Conservation (phyloP, 345 rosid species). For the Syzygium oleosum region DNA sequence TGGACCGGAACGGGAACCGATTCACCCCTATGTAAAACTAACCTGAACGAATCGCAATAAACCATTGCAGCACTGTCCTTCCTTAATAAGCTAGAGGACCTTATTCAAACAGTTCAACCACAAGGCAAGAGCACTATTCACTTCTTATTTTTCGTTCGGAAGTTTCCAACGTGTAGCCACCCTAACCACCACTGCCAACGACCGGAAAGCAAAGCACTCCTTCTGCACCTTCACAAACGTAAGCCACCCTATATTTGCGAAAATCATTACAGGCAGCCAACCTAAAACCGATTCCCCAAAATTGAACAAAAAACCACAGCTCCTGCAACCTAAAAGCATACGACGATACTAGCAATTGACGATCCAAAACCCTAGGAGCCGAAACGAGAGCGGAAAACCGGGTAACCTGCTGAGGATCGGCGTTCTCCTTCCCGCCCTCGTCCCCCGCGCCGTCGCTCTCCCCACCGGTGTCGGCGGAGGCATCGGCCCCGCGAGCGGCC, state of each 20-base stretch:
- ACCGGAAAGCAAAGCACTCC: neutral
- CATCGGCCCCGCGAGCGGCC: constrained; percentile 15
- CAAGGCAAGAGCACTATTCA: neutral
- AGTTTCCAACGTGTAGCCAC: neutral
- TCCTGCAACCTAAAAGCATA: neutral
- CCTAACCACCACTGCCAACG: neutral
- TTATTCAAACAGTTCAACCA: neutral
- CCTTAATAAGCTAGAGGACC: neutral
- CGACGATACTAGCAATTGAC: neutral
- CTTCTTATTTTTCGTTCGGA: neutral
- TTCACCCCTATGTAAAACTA: neutral
- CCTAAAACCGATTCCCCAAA: neutral
- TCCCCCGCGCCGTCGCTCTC: constrained; percentile 12
- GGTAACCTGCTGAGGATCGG: constrained; percentile 36
- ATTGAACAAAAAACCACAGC: neutral
- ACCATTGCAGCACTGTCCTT: neutral
- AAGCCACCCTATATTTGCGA: neutral
- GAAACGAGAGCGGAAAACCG: neutral
- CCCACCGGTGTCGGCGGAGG: neutral
- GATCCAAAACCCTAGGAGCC: constrained; percentile 20
- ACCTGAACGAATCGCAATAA: neutral
- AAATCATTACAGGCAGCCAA: neutral
- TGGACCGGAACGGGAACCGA: accelerated
- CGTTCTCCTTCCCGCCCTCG: constrained; percentile 41
- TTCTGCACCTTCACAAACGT: neutral